phyloP scores from a whole-genome alignment of 83 land plant genomes.

The Thuja plicata region DNA sequence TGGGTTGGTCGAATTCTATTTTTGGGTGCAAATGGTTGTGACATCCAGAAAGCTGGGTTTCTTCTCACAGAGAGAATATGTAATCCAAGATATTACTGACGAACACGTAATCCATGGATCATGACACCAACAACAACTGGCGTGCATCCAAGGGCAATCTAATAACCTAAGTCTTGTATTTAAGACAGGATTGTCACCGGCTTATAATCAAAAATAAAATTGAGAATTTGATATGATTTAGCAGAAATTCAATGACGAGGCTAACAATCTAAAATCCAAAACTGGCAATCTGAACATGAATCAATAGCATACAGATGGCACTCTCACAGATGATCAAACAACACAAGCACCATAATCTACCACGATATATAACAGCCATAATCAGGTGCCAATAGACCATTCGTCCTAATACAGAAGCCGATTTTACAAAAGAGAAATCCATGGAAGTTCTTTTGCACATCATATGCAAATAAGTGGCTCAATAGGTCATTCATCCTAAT shows the following conservation, averaged over 20 bases:
- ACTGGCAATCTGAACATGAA: neutral
- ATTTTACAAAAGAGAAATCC: neutral
- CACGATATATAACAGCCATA: neutral
- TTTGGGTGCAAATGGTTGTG: neutral
- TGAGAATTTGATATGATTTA: neutral
- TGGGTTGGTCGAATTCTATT: neutral
- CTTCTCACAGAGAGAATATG: neutral
- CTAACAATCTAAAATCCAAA: neutral
- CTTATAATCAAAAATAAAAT: neutral
- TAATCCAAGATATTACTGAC: too few species aligned
- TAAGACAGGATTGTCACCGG: neutral
- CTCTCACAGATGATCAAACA: neutral
- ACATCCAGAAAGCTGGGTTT: neutral
- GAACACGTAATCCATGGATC: too few species aligned
- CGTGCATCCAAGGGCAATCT: neutral
- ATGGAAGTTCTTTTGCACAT: neutral
- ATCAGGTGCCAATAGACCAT: too few species aligned
- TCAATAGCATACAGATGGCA: neutral
- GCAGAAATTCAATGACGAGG: neutral
- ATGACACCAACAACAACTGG: too few species aligned
- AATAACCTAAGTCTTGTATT: neutral
- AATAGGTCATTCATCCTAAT: neutral
- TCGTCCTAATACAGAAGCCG: neutral
- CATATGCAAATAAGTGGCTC: neutral
- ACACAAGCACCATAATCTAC: neutral